These are phyloP conservation scores for Picea abies DNA, from an alignment of 83 land plant species.

Conservation along the genomic window DNA sequence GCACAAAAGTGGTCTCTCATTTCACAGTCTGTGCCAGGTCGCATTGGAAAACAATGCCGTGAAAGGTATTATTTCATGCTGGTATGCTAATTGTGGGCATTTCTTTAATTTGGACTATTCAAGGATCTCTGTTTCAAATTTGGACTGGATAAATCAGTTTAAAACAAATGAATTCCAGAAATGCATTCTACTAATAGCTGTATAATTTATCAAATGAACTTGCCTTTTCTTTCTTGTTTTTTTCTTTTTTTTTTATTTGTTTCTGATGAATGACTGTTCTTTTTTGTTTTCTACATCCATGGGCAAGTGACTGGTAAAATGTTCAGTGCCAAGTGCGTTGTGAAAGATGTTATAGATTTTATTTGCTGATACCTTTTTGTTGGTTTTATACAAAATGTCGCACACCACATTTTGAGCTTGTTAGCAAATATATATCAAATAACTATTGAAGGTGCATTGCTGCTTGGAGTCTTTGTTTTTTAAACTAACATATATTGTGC, in stretches of 20 bases:
- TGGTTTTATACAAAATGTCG: neutral
- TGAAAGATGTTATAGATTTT: neutral
- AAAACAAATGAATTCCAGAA: no score
- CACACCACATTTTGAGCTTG: no score
- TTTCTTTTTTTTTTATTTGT: no score
- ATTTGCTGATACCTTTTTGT: neutral
- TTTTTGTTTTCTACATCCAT: neutral
- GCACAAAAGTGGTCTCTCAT: conserved; percentile 88
- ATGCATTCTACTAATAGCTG: no score
- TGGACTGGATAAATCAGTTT: no score
- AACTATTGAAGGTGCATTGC: no score
- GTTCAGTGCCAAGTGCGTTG: neutral
- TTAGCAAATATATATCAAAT: no score
- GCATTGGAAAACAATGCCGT: conserved; percentile 89
- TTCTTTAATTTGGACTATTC: no score
- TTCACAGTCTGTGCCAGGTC: conserved; percentile 77
- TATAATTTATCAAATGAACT: neutral
- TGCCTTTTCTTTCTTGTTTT: neutral
- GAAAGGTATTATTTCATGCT: conserved; percentile 49
- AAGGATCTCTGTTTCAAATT: no score
- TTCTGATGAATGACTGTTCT: neutral
- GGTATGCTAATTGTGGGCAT: no score
- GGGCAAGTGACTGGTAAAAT: neutral
- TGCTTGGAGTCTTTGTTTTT: no score
- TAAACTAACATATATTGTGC: no score